A percentile compares a stretch with the other conserved stretches of the same genome.
phyloP scores from a whole-genome alignment of 1,284 basidiomycete species.

The Sporisorium scitamineum region DNA sequence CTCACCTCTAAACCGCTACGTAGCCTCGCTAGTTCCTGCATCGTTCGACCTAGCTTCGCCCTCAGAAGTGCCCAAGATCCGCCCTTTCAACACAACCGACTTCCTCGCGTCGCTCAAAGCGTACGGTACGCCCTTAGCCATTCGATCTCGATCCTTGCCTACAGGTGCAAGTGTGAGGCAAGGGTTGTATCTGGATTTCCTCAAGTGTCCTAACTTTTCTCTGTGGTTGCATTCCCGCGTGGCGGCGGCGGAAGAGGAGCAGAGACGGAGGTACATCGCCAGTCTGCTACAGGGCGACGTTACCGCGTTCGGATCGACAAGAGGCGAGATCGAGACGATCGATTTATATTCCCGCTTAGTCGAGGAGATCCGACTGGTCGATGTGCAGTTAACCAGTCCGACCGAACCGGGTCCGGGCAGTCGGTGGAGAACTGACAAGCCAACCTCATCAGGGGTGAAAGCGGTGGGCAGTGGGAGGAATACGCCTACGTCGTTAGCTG shows the following conservation, averaged over 20 bases:
- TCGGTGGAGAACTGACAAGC: slow-evolving; percentile 53
- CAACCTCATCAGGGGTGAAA: too few relatives aligned
- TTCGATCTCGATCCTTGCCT: slow-evolving; percentile 65
- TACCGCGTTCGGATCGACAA: slow-evolving; percentile 42
- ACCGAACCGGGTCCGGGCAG: slow-evolving; percentile 51
- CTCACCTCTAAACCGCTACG: slow-evolving; percentile 91
- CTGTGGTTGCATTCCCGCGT: slow-evolving; percentile 63
- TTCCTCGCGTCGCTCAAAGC: slow-evolving; percentile 86
- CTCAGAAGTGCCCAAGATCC: slow-evolving; percentile 54
- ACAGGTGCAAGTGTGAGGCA: slow-evolving; percentile 57
- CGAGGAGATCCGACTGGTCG: slow-evolving; percentile 57
- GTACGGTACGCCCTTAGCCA: slow-evolving; percentile 73
- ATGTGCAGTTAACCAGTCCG: slow-evolving; percentile 44
- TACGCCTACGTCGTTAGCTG: slow-evolving; percentile 3
- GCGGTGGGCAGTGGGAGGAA: slow-evolving; percentile 16
- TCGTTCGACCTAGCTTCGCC: slow-evolving; percentile 52
- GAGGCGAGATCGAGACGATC: slow-evolving; percentile 60
- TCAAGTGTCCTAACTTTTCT: slow-evolving; percentile 64
- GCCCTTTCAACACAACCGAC: slow-evolving; percentile 81
- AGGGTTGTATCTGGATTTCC: slow-evolving; percentile 62
- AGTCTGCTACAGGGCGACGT: slow-evolving; percentile 61
- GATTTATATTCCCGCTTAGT: slow-evolving; percentile 59
- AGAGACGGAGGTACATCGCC: slow-evolving; percentile 54
- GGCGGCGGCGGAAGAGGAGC: slow-evolving; percentile 61
- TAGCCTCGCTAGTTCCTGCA: slow-evolving; percentile 75